phyloP scores from a whole-genome alignment of 139 green algal species.

The Zygnema circumcarinatum region DNA sequence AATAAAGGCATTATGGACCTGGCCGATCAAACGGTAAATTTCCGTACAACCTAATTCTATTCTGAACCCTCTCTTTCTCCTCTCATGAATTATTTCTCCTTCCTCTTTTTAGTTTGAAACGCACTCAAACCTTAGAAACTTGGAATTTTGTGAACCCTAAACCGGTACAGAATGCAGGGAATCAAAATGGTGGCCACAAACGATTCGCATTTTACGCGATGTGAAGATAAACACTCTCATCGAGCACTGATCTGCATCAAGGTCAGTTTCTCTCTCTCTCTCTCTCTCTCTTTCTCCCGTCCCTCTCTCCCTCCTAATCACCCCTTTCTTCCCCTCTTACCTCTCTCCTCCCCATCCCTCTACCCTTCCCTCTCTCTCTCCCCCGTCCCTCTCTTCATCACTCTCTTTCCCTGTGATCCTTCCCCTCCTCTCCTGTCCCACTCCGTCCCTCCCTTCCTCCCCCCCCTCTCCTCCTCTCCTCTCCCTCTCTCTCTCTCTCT shows the following conservation, averaged over 20 bases:
- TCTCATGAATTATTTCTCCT: background rate
- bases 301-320: background rate
- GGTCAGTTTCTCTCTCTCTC: slow-evolving; percentile 15
- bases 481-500: background rate
- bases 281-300: background rate
- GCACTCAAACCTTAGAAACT: background rate
- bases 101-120: background rate
- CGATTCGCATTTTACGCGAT: slow-evolving; percentile 51
- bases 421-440: background rate
- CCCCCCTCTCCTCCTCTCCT: background rate
- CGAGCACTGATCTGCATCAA: slow-evolving; percentile 49
- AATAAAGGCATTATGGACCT: slow-evolving; percentile 34
- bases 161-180: slow-evolving; percentile 10
- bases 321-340: slow-evolving; percentile 50
- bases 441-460: background rate
- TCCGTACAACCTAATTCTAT: background rate
- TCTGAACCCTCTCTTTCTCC: background rate
- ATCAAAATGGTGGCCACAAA: slow-evolving; percentile 55
- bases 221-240: slow-evolving; percentile 17
- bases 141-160: background rate
- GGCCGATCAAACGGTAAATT: slow-evolving; percentile 14
- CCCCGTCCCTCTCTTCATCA: background rate
- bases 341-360: background rate
- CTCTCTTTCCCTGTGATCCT: background rate
- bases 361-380: background rate